Conservation (phyloP, 1,139 yeast species). For the Groenewaldozyma sp. region DNA sequence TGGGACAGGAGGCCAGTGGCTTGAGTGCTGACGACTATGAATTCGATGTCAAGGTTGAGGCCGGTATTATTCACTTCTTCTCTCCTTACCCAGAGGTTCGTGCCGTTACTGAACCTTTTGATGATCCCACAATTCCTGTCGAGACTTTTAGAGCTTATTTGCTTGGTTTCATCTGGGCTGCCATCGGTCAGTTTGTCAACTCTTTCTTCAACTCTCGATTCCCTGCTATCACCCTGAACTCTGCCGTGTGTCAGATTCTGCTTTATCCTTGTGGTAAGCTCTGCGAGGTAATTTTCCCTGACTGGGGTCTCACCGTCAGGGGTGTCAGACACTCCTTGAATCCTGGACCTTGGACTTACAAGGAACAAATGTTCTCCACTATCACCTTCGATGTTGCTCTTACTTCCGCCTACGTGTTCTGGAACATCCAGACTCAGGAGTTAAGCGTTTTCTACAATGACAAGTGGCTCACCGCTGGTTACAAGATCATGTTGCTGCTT, state of each 20-base stretch:
- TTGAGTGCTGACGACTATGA: slow-evolving; percentile 8
- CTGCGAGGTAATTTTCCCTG: slow-evolving; percentile 35
- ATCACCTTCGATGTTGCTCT: slow-evolving; percentile 27
- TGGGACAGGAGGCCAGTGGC: slow-evolving; percentile 16
- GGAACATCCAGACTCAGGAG: slow-evolving; percentile 7
- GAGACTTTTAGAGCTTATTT: slow-evolving; percentile 52
- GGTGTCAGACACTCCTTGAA: slow-evolving; percentile 38
- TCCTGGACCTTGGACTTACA: slow-evolving; percentile 58
- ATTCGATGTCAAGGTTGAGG: slow-evolving; percentile 38
- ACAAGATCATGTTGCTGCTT: slow-evolving; percentile 40
- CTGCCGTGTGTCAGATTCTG: slow-evolving; percentile 48
- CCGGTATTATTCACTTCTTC: slow-evolving; percentile 41
- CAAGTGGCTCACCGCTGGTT: slow-evolving; percentile 40
- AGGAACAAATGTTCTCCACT: slow-evolving; percentile 62
- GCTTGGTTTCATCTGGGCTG: slow-evolving; percentile 47
- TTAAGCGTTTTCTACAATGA: slow-evolving; percentile 30
- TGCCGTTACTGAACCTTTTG: slow-evolving; percentile 36
- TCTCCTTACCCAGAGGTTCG: slow-evolving; percentile 54
- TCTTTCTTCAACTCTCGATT: slow-evolving; percentile 49
- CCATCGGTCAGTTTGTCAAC: slow-evolving; percentile 47
- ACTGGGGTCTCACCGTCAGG: slow-evolving; percentile 36
- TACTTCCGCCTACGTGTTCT: slow-evolving; percentile 6
- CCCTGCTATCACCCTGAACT: slow-evolving; percentile 39
- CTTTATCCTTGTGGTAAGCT: slow-evolving; percentile 48
- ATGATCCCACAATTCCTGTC: slow-evolving; percentile 33